These are phyloP conservation scores for Kodamaea sagamina DNA, from an alignment of 805 yeast species.

Conservation along the genomic window DNA sequence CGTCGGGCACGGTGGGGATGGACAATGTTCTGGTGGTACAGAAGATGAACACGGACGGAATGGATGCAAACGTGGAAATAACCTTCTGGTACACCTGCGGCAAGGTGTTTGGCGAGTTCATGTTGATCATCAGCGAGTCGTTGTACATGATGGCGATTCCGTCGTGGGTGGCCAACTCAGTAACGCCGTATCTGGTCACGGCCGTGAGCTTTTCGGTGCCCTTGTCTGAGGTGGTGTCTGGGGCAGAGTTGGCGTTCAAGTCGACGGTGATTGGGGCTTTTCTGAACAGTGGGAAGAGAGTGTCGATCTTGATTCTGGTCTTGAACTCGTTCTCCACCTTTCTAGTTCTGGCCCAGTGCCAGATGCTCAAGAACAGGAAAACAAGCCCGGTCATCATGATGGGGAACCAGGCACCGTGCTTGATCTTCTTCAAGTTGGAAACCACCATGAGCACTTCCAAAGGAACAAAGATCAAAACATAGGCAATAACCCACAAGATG, in stretches of 20 bases:
- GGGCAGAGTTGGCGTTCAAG: slow-evolving; percentile 13
- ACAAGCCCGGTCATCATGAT: slow-evolving; percentile 45
- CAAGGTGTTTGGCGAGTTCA: slow-evolving; percentile 46
- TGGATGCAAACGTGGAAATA: slow-evolving; percentile 41
- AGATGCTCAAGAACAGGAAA: slow-evolving; percentile 39
- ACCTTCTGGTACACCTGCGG: slow-evolving; percentile 44
- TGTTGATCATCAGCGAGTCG: slow-evolving; percentile 34
- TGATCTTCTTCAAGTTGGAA: slow-evolving; percentile 52
- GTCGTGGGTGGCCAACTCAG: slow-evolving; percentile 24
- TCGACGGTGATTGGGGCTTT: slow-evolving; percentile 20
- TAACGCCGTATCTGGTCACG: slow-evolving; percentile 22
- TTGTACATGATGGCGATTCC: slow-evolving; percentile 48
- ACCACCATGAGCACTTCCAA: slow-evolving; percentile 49
- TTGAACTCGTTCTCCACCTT: slow-evolving; percentile 41
- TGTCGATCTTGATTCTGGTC: slow-evolving; percentile 34
- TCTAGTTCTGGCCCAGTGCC: slow-evolving; percentile 51
- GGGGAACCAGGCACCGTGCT: slow-evolving; percentile 67
- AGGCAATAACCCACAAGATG: slow-evolving; percentile 35
- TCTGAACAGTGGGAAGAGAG: slow-evolving; percentile 35
- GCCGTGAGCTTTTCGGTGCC: slow-evolving; percentile 7
- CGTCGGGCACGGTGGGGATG: slow-evolving; percentile 41
- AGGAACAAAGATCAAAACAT: slow-evolving; percentile 44
- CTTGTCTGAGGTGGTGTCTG: slow-evolving; percentile 1
- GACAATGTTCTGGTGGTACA: slow-evolving; percentile 44
- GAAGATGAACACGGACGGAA: slow-evolving; percentile 48